phyloP scores from a whole-genome alignment of 768 basidiomycete genomes.

The Suillus spraguei region DNA sequence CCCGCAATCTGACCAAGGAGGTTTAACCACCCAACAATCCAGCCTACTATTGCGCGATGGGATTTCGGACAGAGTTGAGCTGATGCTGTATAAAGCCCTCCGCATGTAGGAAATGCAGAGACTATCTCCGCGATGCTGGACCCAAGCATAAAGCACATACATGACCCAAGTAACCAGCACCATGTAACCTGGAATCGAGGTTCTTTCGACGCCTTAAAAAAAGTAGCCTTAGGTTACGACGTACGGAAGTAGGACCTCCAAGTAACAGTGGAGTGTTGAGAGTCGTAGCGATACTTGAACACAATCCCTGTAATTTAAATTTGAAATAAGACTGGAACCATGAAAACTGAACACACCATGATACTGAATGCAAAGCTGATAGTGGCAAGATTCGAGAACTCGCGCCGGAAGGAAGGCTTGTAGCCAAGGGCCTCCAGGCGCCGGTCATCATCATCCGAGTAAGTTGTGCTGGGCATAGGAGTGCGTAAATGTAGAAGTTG shows the following conservation, averaged over 20 bases:
- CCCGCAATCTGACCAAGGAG: constrained; percentile 86
- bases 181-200: constrained; percentile 49
- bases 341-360: constrained; percentile 46
- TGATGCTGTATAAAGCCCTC: constrained; percentile 80
- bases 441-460: constrained; percentile 52
- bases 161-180: constrained; percentile 76
- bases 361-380: constrained; percentile 78
- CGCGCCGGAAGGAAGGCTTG: constrained; percentile 80
- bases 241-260: constrained; percentile 70
- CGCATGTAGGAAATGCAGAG: constrained; percentile 74
- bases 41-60: constrained; percentile 69
- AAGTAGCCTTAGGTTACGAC: constrained; percentile 18
- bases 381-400: constrained; percentile 84
- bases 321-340: constrained; percentile 4
- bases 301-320: constrained; percentile 51
- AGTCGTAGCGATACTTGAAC: constrained; percentile 76
- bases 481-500: background rate
- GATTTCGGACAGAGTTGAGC: constrained; percentile 65
- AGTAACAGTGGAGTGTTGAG: constrained; percentile 73
- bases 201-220: constrained; percentile 1
- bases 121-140: constrained; percentile 78
- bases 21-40: constrained; percentile 85
- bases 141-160: constrained; percentile 75
- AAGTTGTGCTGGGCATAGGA: constrained; percentile 9
- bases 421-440: constrained; percentile 70